Percentiles rank a stretch among this genome's conserved stretches.
phyloP scores from a whole-genome alignment of 495 filamentous ascomycete genomes.

The Aeminium ludgeri region DNA sequence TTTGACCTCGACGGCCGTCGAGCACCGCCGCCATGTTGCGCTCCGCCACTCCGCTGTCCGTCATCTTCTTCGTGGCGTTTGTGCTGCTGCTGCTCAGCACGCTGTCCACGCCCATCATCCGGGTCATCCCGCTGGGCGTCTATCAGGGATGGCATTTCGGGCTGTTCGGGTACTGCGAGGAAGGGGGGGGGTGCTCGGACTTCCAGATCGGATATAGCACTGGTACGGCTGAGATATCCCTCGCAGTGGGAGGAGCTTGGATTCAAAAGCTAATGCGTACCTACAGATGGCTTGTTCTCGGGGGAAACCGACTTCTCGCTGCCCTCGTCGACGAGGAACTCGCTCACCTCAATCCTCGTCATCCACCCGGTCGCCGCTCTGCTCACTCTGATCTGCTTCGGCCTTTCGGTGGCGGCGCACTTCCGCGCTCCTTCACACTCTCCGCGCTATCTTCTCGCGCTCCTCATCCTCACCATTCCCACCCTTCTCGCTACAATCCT shows the following conservation, averaged over 20 bases:
- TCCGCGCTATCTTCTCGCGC: conserved; percentile 62
- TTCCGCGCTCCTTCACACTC: conserved; percentile 87
- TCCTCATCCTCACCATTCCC: conserved; percentile 73
- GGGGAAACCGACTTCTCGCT: conserved; percentile 50
- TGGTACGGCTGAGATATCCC: conserved; percentile 42
- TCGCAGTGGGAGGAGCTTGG: neutral
- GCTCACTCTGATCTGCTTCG: conserved; percentile 67
- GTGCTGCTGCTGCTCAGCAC: conserved; percentile 70
- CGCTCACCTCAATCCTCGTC: conserved; percentile 79
- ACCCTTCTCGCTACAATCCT: conserved; percentile 72
- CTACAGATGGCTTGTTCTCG: conserved; percentile 26
- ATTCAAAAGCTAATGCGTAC: conserved; percentile 8
- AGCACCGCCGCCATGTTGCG: conserved; percentile 46
- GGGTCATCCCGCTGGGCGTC: conserved; percentile 62
- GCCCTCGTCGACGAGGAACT: conserved; percentile 53
- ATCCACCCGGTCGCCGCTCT: conserved; percentile 84
- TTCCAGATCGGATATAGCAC: conserved; percentile 73
- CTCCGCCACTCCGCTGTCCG: conserved; percentile 79
- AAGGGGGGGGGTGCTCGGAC: conserved; percentile 39
- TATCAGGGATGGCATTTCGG: conserved; percentile 68
- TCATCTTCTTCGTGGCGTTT: conserved; percentile 76
- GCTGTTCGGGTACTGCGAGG: conserved; percentile 78
- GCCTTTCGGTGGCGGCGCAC: conserved; percentile 65
- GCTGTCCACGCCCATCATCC: conserved; percentile 83
- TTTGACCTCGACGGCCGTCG: neutral